phyloP scores from a whole-genome alignment of 805 yeast species.

The Barnettozyma botsteinii region DNA sequence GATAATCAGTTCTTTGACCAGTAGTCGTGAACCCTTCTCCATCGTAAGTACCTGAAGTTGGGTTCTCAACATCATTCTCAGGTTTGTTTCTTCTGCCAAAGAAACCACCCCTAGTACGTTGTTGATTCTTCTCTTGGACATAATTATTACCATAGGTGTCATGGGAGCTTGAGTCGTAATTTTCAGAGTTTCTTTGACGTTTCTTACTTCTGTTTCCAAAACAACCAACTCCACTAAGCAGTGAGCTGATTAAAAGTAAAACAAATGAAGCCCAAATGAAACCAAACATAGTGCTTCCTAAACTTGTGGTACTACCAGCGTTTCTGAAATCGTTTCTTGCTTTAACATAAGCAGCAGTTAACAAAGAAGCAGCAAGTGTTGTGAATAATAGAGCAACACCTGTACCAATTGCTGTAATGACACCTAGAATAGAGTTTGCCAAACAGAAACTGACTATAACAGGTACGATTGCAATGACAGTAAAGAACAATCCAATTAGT shows the following conservation, averaged over 20 bases:
- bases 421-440: constrained; percentile 15
- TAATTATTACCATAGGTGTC: constrained; percentile 26
- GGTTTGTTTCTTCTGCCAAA: constrained; percentile 12
- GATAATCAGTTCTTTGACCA: too few species aligned
- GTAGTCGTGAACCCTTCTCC: too few species aligned
- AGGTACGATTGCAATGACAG: constrained; percentile 42
- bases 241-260: constrained; percentile 16
- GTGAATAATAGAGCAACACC: constrained; percentile 39
- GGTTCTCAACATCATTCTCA: constrained; percentile 6
- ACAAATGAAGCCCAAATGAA: constrained; percentile 55
- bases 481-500: constrained; percentile 50
- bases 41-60: too few species aligned
- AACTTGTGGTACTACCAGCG: constrained; percentile 34
- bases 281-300: constrained; percentile 50
- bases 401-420: constrained; percentile 20
- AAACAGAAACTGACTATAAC: constrained; percentile 21
- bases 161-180: constrained; percentile 22
- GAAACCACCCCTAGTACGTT: constrained; percentile 13
- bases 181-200: constrained; percentile 16
- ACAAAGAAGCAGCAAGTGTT: constrained; percentile 39
- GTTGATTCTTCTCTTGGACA: constrained; percentile 14
- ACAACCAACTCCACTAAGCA: constrained; percentile 21
- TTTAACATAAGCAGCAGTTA: constrained; percentile 50
- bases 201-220: constrained; percentile 10
- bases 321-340: constrained; percentile 44